Conservation (phyloP, 2,329 filamentous ascomycete species). For the Akanthomyces uredinophilus region DNA sequence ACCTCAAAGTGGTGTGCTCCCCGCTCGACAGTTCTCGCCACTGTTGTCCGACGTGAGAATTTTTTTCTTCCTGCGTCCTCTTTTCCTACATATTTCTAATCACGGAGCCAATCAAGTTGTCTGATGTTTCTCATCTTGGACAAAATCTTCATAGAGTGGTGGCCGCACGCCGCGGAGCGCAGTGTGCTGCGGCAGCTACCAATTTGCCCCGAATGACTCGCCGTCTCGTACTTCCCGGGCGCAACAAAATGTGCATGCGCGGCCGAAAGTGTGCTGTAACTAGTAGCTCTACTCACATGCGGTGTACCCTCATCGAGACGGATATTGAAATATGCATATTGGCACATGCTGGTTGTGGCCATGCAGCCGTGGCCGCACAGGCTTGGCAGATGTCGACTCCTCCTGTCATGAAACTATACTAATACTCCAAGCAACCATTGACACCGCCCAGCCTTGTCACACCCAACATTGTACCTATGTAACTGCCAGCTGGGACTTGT, state of each 20-base stretch:
- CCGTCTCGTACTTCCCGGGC: neutral
- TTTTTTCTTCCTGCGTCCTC: neutral
- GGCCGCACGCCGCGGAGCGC: neutral
- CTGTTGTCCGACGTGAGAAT: neutral
- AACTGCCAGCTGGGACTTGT: no score
- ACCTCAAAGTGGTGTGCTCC: neutral
- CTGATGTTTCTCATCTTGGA: neutral
- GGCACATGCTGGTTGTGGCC: neutral
- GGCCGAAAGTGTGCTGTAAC: neutral
- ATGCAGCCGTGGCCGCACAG: no score
- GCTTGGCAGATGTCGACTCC: neutral
- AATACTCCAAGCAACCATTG: no score
- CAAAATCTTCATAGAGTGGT: neutral
- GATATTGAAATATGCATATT: neutral
- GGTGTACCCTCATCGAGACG: neutral
- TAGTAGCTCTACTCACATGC: neutral
- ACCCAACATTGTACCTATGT: no score
- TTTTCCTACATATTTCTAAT: neutral
- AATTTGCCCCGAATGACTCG: neutral
- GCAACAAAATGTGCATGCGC: neutral
- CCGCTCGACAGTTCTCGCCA: neutral
- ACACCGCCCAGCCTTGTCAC: no score
- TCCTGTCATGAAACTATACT: no score
- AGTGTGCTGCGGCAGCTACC: neutral
- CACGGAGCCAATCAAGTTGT: neutral